phyloP scores from a whole-genome alignment of 768 basidiomycete genomes.

The Auriscalpium microsporum region DNA sequence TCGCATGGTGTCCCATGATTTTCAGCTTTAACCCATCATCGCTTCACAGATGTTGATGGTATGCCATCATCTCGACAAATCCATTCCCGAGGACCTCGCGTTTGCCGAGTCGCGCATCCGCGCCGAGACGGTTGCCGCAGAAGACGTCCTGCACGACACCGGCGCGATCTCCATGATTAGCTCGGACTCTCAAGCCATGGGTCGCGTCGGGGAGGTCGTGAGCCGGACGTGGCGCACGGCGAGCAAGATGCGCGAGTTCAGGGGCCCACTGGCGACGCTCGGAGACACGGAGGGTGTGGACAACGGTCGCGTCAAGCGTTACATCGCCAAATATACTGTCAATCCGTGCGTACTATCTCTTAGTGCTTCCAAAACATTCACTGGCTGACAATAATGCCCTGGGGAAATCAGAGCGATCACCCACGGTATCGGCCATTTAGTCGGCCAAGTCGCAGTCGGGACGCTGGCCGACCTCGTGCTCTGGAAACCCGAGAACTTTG shows the following conservation, averaged over 20 bases:
- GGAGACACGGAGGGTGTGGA: slow-evolving; percentile 67
- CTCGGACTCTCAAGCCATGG: slow-evolving; percentile 98
- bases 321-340: slow-evolving; percentile 93
- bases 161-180: slow-evolving; percentile 97
- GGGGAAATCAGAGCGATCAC: slow-evolving; percentile 64
- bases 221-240: slow-evolving; percentile 95
- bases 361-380: background rate
- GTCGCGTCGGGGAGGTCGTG: slow-evolving; percentile 90
- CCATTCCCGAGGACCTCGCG: slow-evolving; percentile 87
- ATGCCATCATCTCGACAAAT: slow-evolving; percentile 92
- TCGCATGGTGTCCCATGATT: background rate
- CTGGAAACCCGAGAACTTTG: slow-evolving; percentile 94
- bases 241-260: slow-evolving; percentile 79
- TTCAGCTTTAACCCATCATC: background rate
- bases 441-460: slow-evolving; percentile 78
- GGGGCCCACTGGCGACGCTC: slow-evolving; percentile 61
- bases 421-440: slow-evolving; percentile 81
- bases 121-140: slow-evolving; percentile 93
- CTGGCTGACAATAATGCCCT: background rate
- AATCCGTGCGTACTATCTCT: slow-evolving; percentile 74
- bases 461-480: slow-evolving; percentile 90
- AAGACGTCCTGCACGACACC: slow-evolving; percentile 87
- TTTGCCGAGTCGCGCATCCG: slow-evolving; percentile 98
- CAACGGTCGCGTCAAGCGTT: slow-evolving; percentile 90
- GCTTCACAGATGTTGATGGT: slow-evolving; percentile 90